A percentile compares a stretch with the other conserved stretches of the same genome.
Evolutionary conservation across 805 yeast species (phyloP).

Genomic region (Candida germanica): DNA sequence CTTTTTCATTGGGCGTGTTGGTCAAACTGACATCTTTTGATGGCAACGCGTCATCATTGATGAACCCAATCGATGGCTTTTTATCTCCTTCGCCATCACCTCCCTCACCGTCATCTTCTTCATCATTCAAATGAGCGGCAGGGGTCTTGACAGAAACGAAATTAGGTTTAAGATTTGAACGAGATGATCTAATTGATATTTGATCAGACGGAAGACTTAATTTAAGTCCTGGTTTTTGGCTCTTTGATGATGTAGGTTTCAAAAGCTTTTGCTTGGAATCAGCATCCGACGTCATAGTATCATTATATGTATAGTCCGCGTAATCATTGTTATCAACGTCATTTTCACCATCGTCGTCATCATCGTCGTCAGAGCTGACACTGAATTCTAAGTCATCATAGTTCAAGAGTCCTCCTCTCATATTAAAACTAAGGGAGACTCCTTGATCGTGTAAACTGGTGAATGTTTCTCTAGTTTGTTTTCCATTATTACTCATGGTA

Average conservation of each 20-base stretch:
- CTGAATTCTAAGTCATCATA: constrained; percentile 20
- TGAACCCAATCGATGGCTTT: constrained; percentile 60
- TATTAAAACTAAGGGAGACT: constrained; percentile 60
- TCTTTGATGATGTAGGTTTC: not conserved
- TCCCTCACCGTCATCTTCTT: constrained; percentile 51
- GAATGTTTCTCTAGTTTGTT: constrained; percentile 46
- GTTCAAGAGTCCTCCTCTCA: constrained; percentile 46
- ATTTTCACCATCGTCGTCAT: not conserved
- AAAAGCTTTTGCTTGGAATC: not conserved
- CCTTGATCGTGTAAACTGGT: constrained; percentile 76
- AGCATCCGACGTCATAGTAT: not conserved
- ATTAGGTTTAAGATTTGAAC: constrained; percentile 49
- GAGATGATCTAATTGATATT: constrained; percentile 30
- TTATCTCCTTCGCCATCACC: constrained; percentile 43
- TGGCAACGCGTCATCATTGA: constrained; percentile 38
- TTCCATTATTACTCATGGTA: constrained; percentile 4
- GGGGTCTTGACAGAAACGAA: constrained; percentile 74
- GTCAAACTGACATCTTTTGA: constrained; percentile 1
- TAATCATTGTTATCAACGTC: not conserved
- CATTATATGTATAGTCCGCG: not conserved
- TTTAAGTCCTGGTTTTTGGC: constrained; percentile 5
- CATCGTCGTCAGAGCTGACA: constrained; percentile 16
- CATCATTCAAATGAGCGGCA: constrained; percentile 60
- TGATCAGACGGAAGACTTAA: constrained; percentile 20
- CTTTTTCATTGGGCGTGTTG: constrained; percentile 13